Evolutionary conservation across 495 filamentous ascomycete species (phyloP), one percentile per base, ranked within the genome.

Genomic region (Delitschia confertaspora): DNA sequence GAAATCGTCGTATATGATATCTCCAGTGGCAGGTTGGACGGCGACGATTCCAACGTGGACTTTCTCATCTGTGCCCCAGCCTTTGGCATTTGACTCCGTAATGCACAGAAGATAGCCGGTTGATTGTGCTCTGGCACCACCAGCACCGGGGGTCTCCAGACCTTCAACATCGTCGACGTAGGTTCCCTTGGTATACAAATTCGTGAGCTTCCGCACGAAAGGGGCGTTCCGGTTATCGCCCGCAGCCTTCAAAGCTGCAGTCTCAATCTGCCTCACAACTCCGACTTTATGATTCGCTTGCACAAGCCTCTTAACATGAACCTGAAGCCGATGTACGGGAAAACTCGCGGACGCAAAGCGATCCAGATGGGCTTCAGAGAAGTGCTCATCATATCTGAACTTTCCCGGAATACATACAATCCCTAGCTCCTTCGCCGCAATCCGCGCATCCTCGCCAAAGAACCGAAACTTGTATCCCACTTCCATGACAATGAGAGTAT

Each of bases 381-480:
- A 79, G 65, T 96, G 88, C 53, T 99, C 89, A 60, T 99, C 91
- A 49, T 85, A 99, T 53, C 93, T 67, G 53, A 88, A 78, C 58
- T 95, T 99, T 6, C 91, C 91, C 0, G 91, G 91, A 52, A 96
- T 95, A 57, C 91, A 99, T 25, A 96, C 84, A 55, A 99, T 96
- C 44, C 83, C 82, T 45, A 99, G 67, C 58, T 89, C 87, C 59
- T 91, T 94, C 4, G 88, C 82, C 11, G 91, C 93, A 42, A 78
- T 74, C 42, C 87, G 74, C 4, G 91, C 91, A 69, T 99, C 91
- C 56, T 95, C 89, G n/a, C 93, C 91, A 56, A 93, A 94, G 68
- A 99, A 95, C 30, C 80, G 76, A 67, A 91, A 99, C 61, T 99
- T 99, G 61, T 99, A 99, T 20, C 91, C 91, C 4, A 99, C 91